Percentiles rank a stretch among this genome's conserved stretches.
These are phyloP conservation scores for Microsporum canis DNA, from an alignment of 2,329 filamentous ascomycete species.

Conservation along the genomic window DNA sequence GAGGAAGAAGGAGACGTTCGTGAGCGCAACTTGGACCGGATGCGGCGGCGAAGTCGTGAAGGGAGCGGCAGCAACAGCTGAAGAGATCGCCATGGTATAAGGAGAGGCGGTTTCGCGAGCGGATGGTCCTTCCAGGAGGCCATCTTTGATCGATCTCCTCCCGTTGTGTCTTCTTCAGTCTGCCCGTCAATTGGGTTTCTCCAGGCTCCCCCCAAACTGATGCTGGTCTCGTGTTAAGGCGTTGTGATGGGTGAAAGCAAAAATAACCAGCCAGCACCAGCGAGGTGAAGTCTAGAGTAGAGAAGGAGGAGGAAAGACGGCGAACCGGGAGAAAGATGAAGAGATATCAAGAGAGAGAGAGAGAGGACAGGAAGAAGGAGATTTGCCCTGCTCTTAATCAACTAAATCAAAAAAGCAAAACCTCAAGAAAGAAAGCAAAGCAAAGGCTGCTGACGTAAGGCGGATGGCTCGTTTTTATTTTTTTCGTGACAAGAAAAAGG, in stretches of 20 bases:
- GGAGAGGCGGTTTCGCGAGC: constrained; percentile 35
- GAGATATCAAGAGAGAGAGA: constrained; percentile 10
- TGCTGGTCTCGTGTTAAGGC: background rate
- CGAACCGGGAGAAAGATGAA: constrained; percentile 12
- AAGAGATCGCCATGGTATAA: constrained; percentile 40
- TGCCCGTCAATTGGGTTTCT: background rate
- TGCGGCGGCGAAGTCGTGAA: constrained; percentile 49
- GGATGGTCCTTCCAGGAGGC: constrained; percentile 39
- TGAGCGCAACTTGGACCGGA: constrained; percentile 58
- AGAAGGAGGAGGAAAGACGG: constrained; percentile 7
- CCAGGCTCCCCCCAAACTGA: background rate
- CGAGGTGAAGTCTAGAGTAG: constrained; percentile 11
- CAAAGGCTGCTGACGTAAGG: background rate
- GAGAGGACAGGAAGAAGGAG: background rate
- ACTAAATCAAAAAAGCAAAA: background rate
- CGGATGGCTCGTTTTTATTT: background rate
- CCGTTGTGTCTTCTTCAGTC: constrained; percentile 20
- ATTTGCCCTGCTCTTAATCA: background rate
- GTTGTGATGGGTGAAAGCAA: background rate
- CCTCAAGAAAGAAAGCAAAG: background rate
- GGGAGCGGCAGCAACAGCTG: constrained; percentile 45
- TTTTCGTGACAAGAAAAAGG: background rate
- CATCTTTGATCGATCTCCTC: constrained; percentile 16
- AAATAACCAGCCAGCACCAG: background rate
- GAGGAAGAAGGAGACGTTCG: constrained; percentile 57